Base-by-base conservation (phyloP, 352 stramenopile species). In the Pilasporangium apinafurcum region DNA sequence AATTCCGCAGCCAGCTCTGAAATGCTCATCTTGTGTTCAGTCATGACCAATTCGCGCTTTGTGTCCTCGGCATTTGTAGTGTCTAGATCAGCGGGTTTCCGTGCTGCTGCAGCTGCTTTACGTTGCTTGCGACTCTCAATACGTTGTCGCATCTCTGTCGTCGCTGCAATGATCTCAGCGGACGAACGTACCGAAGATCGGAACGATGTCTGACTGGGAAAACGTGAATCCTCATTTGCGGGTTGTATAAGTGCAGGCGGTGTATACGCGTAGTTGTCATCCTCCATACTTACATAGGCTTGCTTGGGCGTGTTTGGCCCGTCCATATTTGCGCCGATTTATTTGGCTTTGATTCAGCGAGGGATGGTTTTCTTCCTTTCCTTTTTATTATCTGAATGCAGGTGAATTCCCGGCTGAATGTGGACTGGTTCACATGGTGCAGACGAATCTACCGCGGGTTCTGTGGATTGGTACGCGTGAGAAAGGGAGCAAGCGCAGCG, bases 81-180 rank as follows among this genome's bases (percentile, higher is more conserved):
- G n/a, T n/a, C n/a, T n/a, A n/a, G n/a, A 18, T 45, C 43, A 14
- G 17, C 29, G 5, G 37, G 31, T 14, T 10, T 39, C 18, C 45
- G n/a, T 5, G 34, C 20, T 9, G 41, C 22, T 1, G 44, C 32
- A 30, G 45, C 28, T 3, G 34, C 13, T 16, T 44, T 52, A n/a
- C 65, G 74, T 20, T 45, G 28, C 37, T 69, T 71, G 35, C 64
- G 64, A 38, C 61, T 72, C 49, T 80, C 64, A 27, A 80, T 71
- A 40, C 67, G 67, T 37, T 80, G 67, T 20, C 67, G 67, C 64
- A 80, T 80, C 50, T 80, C 67, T 16, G 48, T 67, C 21, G 64
- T 74, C 28, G 61, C 63, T 8, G 61, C 67, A 44, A 80, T 63
- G 53, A 79, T 79, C 44, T 79, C 67, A 22, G 63, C 67, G 27